Conservation (phyloP, 148 eudicot species). For the Selenicereus undatus region DNA sequence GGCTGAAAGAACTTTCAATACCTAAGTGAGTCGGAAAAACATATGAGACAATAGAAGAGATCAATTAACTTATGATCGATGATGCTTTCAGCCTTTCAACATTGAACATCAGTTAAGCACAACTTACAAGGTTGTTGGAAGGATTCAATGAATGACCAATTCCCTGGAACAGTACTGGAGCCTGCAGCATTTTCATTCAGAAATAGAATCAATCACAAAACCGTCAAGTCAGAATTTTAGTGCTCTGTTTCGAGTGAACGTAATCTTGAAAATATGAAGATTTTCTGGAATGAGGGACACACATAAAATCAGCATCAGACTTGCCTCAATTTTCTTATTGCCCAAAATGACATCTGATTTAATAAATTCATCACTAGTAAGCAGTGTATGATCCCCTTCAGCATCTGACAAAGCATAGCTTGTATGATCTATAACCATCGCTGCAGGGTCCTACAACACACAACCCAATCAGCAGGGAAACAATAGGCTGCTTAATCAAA, state of each 20-base stretch:
- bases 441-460: slow-evolving; percentile 46
- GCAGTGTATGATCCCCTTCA: slow-evolving; percentile 65
- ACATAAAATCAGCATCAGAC: slow-evolving; percentile 4
- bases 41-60: not conserved
- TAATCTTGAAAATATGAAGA: not conserved
- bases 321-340: slow-evolving; percentile 56
- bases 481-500: not conserved
- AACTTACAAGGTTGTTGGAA: slow-evolving; percentile 50
- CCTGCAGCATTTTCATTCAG: slow-evolving; percentile 34
- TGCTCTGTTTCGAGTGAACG: not conserved
- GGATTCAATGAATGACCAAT: slow-evolving; percentile 59
- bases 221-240: not conserved
- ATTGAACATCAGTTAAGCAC: slow-evolving; percentile 7
- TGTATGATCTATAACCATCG: slow-evolving; percentile 62
- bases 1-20: slow-evolving; percentile 57
- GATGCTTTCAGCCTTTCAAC: not conserved
- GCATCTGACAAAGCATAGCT: slow-evolving; percentile 53
- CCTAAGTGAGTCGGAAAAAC: slow-evolving; percentile 29
- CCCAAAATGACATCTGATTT: slow-evolving; percentile 63
- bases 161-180: slow-evolving; percentile 61
- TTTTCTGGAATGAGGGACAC: not conserved
- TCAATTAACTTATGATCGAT: not conserved
- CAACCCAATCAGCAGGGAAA: slow-evolving; percentile 7
- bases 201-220: not conserved
- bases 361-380: slow-evolving; percentile 47